Evolutionary conservation across 805 yeast species (phyloP).

Genomic region (Cyberlindnera subsufficiens): DNA sequence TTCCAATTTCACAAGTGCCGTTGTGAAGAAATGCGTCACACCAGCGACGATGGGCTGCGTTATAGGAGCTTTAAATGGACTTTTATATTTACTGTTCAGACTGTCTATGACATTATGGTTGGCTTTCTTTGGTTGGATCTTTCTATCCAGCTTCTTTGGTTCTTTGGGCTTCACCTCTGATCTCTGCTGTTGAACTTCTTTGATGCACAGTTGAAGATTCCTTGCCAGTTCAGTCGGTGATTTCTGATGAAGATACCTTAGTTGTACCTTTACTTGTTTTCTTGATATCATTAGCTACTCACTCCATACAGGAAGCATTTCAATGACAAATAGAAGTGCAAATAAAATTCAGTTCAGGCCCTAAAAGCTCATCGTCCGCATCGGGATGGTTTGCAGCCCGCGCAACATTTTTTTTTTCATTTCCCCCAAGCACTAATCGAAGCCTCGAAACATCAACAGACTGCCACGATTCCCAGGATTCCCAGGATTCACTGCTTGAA

Average conservation of each 20-base stretch:
- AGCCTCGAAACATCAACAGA: too few relatives aligned
- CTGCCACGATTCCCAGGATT: not conserved
- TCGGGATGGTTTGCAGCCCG: not conserved
- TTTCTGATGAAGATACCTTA: not conserved
- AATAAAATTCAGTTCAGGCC: too few relatives aligned
- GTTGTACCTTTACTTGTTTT: not conserved
- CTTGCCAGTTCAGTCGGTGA: not conserved
- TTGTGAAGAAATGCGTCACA: constrained; percentile 39
- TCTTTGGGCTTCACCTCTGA: not conserved
- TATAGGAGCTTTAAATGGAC: constrained; percentile 13
- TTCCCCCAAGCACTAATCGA: too few relatives aligned
- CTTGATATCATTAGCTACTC: not conserved
- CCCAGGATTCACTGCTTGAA: not conserved
- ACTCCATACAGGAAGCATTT: not conserved
- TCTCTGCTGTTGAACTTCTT: not conserved
- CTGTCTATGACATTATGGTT: constrained; percentile 3
- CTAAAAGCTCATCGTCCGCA: not conserved
- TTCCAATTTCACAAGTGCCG: constrained; percentile 41
- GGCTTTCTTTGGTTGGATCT: not conserved
- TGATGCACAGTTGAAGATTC: not conserved
- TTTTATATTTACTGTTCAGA: constrained; percentile 15
- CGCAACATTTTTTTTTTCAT: not conserved
- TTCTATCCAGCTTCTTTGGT: not conserved
- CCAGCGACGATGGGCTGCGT: constrained; percentile 18
- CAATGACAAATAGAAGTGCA: not conserved